Evolutionary conservation across 2,329 filamentous ascomycete species (phyloP).

Genomic region (Aspergillus aculeatus): DNA sequence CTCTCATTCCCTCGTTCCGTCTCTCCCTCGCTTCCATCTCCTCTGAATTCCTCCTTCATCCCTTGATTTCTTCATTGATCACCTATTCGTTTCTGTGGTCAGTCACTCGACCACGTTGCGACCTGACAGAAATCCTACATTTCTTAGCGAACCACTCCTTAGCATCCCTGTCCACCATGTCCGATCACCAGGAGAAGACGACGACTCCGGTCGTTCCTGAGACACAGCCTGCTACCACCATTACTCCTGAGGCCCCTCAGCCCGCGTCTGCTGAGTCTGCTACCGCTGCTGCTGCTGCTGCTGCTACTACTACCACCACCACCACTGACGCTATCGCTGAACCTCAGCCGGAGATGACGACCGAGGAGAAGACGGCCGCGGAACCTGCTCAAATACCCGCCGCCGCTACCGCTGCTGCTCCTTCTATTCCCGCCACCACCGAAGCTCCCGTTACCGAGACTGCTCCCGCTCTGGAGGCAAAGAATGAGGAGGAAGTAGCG

Average conservation of each 20-base stretch:
- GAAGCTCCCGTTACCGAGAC: conserved; percentile 3
- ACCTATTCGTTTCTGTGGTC: not conserved
- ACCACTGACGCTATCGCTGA: not conserved
- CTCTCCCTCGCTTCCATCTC: not conserved
- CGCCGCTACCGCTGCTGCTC: conserved; percentile 10
- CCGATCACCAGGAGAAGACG: conserved; percentile 13
- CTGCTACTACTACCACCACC: too few relatives aligned
- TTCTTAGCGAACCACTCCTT: not conserved
- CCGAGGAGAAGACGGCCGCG: not conserved
- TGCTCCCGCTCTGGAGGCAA: conserved; percentile 2
- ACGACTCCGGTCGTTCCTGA: conserved; percentile 3
- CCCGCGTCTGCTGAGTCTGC: not conserved
- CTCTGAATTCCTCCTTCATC: not conserved
- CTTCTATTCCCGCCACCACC: conserved; percentile 11
- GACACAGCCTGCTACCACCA: conserved; percentile 6
- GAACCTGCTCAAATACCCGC: conserved; percentile 3
- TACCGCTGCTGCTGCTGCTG: not conserved
- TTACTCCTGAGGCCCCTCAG: not conserved
- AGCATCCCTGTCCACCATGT: conserved; percentile 7
- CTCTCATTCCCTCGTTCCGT: not conserved
- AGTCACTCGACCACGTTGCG: not conserved
- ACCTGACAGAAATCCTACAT: not conserved
- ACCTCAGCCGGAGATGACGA: conserved; percentile 1
- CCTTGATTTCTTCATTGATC: not conserved
- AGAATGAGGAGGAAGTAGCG: not conserved